Base-by-base conservation (phyloP, 257 asterid genomes). In the Capsicum pubescens region DNA sequence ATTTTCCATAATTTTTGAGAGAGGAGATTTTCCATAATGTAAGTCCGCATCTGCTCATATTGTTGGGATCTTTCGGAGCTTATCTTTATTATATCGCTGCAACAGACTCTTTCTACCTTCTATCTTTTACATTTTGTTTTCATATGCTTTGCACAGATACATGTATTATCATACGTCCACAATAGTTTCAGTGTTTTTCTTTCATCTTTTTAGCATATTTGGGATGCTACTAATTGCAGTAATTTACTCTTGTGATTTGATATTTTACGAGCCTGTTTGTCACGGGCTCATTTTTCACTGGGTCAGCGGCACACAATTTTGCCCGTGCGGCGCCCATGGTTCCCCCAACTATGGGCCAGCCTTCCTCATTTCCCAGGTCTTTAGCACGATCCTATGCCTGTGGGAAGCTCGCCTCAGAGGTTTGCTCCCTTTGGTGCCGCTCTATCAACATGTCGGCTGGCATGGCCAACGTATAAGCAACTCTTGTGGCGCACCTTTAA, bases 201-300 rank as follows among this genome's bases (percentile, higher is more conserved):
- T 76, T 76, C 81, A 50, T 74, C 81, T 26, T 13, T 50, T 50
- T 21, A 52, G 63, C 81, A 52, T 76, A 19, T 17, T 50, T 76
- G 39, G n/a, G 21, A 52, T 52, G 50, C 61, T 21, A 76, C 61
- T 13, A 76, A 32, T 13, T 35, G 46, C 63, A 21, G 61, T 76
- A 52, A 76, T 50, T 50, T 52, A 61, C 63, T 52, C 61, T 3
- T 74, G 21, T 1, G 8, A 21, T 74, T 21, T 50, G 80, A 50
- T 74, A 74, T 13, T 74, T 26, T 12, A 50, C 44, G 8, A 48
- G 6, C 44, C 50, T 50, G 61, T 74, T n/a, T n/a, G n/a, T n/a
- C n/a, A n/a, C n/a, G n/a, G n/a, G n/a, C n/a, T n/a, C n/a, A n/a
- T n/a, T n/a, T n/a, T n/a, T n/a, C n/a, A n/a, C n/a, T n/a, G n/a